A percentile compares a stretch with the other conserved stretches of the same genome.
Evolutionary conservation across 1,284 basidiomycete genomes (phyloP).

Genomic region (Vanrija sp.): DNA sequence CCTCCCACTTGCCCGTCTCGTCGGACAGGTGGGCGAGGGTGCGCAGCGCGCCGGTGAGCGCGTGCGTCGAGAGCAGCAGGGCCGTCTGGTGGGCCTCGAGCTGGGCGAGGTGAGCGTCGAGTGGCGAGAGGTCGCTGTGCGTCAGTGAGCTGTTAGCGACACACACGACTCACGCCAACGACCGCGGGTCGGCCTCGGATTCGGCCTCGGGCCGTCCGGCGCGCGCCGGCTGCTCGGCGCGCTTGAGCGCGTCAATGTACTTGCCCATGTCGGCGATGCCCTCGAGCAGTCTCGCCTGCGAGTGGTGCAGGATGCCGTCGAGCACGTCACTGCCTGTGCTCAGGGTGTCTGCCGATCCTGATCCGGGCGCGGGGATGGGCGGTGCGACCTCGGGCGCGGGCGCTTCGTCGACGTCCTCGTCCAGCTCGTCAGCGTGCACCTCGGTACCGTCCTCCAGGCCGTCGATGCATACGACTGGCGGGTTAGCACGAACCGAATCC

Average conservation of each 20-base stretch:
- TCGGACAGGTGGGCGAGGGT: background rate
- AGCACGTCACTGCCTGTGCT: constrained; percentile 38
- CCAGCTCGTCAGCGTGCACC: background rate
- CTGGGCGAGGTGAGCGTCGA: background rate
- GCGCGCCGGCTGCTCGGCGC: background rate
- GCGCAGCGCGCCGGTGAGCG: background rate
- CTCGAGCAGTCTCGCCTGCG: constrained; percentile 45
- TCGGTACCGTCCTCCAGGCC: constrained; percentile 16
- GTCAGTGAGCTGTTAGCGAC: background rate
- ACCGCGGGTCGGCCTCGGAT: background rate
- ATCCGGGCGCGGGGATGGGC: no score
- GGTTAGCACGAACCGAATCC: background rate
- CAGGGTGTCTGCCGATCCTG: background rate
- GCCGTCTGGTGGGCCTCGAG: background rate
- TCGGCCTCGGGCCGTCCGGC: background rate
- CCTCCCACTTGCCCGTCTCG: constrained; percentile 46
- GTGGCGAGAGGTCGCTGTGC: background rate
- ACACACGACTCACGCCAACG: background rate
- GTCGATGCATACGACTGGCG: constrained; percentile 38
- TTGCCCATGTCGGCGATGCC: constrained; percentile 37
- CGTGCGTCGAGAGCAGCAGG: background rate
- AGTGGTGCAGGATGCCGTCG: constrained; percentile 47
- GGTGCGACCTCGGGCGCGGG: background rate
- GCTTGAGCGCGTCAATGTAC: constrained; percentile 31
- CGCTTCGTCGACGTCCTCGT: background rate